These are phyloP conservation scores for Pseudoperonospora humuli DNA, from an alignment of 352 stramenopile species.

Conservation along the genomic window DNA sequence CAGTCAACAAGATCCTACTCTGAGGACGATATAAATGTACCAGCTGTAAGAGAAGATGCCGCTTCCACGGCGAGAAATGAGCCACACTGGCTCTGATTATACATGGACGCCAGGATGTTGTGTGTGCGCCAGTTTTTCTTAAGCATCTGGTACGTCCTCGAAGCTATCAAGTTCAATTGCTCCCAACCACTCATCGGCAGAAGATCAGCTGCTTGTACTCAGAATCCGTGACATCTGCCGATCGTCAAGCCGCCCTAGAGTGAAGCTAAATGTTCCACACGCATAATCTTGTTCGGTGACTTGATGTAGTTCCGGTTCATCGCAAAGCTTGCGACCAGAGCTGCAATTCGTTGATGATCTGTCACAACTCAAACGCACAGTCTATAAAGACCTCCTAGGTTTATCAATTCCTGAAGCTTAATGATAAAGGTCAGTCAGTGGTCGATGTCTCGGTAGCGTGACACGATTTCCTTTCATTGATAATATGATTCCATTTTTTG, in stretches of 20 bases:
- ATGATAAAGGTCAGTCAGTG: too few species aligned
- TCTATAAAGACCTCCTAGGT: constrained; percentile 45
- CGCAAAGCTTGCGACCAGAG: constrained; percentile 30
- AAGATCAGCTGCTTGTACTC: constrained; percentile 37
- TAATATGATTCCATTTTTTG: too few species aligned
- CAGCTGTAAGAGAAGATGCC: constrained; percentile 88
- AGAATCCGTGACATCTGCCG: constrained; percentile 27
- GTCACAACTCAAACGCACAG: constrained; percentile 50
- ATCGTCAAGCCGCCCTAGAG: constrained; percentile 39
- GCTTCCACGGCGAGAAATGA: constrained; percentile 97
- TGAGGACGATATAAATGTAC: constrained; percentile 89
- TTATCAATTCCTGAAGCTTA: too few species aligned
- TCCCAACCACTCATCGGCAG: constrained; percentile 8
- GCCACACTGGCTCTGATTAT: constrained; percentile 91
- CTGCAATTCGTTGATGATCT: constrained; percentile 34
- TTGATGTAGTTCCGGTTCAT: constrained; percentile 42
- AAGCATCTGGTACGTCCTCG: constrained; percentile 42
- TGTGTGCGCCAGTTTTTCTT: constrained; percentile 94
- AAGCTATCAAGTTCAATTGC: constrained; percentile 4
- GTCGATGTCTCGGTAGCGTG: too few species aligned
- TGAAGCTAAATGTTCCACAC: constrained; percentile 37
- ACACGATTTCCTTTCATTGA: too few species aligned
- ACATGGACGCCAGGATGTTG: constrained; percentile 87
- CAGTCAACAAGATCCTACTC: constrained; percentile 98
- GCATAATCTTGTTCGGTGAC: constrained; percentile 39